Percentiles rank a stretch among this genome's conserved stretches.
Evolutionary conservation across 768 basidiomycete genomes (phyloP).

Genomic region (Suillus subluteus): DNA sequence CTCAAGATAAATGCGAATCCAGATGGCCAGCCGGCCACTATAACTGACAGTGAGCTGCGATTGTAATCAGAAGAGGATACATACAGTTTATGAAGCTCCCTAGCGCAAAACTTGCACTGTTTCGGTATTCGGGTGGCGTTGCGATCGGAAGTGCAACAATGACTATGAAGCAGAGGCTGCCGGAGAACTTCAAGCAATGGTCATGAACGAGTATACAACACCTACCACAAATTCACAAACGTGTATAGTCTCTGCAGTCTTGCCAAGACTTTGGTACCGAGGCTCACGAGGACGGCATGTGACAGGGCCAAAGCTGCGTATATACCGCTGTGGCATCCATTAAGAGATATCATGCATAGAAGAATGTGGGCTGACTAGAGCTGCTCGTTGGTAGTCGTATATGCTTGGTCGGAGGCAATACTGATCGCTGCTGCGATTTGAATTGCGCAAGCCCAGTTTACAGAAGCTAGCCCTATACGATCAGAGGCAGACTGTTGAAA

Average conservation of each 20-base stretch:
- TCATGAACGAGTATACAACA: not conserved
- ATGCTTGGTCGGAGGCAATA: constrained; percentile 44
- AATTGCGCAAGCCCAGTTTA: constrained; percentile 3
- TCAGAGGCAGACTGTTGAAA: not conserved
- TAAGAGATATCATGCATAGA: constrained; percentile 44
- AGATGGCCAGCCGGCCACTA: constrained; percentile 23
- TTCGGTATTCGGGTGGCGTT: not conserved
- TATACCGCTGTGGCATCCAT: constrained; percentile 7
- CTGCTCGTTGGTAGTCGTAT: constrained; percentile 47
- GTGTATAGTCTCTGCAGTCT: not conserved
- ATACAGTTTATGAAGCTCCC: constrained; percentile 12
- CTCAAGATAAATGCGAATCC: not conserved
- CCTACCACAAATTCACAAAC: constrained; percentile 1
- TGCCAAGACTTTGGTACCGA: constrained; percentile 3
- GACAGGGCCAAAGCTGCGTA: not conserved
- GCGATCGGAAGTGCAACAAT: not conserved
- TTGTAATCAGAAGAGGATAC: not conserved
- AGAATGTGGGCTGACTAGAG: constrained; percentile 45
- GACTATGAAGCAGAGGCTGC: not conserved
- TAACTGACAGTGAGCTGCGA: not conserved
- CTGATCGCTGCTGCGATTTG: constrained; percentile 22
- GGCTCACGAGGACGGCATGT: constrained; percentile 2
- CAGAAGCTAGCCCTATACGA: not conserved
- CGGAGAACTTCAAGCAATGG: not conserved
- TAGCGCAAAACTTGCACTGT: not conserved